These are phyloP conservation scores for Daedaleopsis sinensis DNA, from an alignment of 768 basidiomycete genomes.

Conservation along the genomic window DNA sequence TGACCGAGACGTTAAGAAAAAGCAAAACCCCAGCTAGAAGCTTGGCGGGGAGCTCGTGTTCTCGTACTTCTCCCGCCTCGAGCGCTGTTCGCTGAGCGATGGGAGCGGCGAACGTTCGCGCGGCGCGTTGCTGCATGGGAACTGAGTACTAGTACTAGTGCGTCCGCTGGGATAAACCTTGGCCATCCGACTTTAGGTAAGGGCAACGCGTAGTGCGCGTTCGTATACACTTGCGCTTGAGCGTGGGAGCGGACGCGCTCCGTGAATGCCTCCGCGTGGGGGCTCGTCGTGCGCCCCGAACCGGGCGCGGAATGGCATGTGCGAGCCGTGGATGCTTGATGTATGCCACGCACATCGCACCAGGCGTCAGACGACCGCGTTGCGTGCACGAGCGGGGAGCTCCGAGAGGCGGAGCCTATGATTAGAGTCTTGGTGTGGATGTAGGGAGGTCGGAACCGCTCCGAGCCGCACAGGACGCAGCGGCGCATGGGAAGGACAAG, in stretches of 20 bases:
- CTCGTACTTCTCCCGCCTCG: constrained; percentile 15
- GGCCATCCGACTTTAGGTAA: constrained; percentile 15
- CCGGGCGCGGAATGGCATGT: background rate
- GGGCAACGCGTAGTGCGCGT: background rate
- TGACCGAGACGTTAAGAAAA: background rate
- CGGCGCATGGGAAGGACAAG: constrained; percentile 13
- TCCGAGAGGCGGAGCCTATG: background rate
- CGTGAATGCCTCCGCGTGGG: constrained; percentile 2
- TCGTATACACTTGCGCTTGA: background rate
- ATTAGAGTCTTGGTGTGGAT: background rate
- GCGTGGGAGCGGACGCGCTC: constrained; percentile 9
- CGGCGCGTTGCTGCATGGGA: constrained; percentile 13
- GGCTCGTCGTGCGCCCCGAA: background rate
- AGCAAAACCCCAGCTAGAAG: background rate
- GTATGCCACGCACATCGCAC: background rate
- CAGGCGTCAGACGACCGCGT: background rate
- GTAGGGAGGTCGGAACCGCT: constrained; percentile 8
- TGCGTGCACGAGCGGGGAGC: background rate
- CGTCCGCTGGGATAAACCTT: constrained; percentile 8
- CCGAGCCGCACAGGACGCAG: constrained; percentile 9
- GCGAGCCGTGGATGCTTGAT: background rate
- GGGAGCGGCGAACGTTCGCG: constrained; percentile 9
- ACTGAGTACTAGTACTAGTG: too few relatives aligned
- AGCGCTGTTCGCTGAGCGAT: constrained; percentile 7
- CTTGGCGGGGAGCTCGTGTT: constrained; percentile 6